Base-by-base conservation (phyloP, 2,329 filamentous ascomycete genomes). In the Diplodia mutila region DNA sequence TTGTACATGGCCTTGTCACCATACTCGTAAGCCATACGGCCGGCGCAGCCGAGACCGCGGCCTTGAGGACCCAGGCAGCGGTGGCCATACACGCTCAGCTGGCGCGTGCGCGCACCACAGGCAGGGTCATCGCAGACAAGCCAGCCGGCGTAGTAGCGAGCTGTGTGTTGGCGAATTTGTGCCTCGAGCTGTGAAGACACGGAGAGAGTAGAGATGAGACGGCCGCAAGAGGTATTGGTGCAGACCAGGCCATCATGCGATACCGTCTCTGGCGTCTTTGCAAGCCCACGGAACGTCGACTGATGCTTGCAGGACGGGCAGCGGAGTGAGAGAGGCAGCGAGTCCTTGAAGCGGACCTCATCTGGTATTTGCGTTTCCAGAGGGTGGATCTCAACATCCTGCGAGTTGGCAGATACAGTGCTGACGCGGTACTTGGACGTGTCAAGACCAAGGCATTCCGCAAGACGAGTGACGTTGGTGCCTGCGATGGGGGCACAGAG, bases 341-440 rank as follows among this genome's bases (percentile, higher is more conserved):
- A 93, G 74, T 94, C 89, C 72, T 90, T 88, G 80, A 97, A 99
- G 67, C 95, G 92, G 61, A 97, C 87, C 32, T 91, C 89, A 76
- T 99, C 95, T 1, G 94, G 92, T 69, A 98, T 93, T 76, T 97
- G 95, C 6, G 92, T 95, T 79, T 99, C 95, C 1, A 99, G 87
- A 0, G 94, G 94, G 75, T 94, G 91, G 71, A 99, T 92, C 74
- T 94, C 91, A 0, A 68, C 59, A 66, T 80, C 79, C 23, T 74
- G 70, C 48, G 77, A 76, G 66, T 85, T 84, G 57, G 75, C 74
- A 16, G 83, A 84, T 67, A 84, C 83, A 46, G 85, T 88, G 72
- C 85, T 89, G 78, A 91, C 89, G 71, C 90, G 88, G 77, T 98
- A 99, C 73, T 95, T 95, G 73, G 88, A 88, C 29, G 92, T 89